Evolutionary conservation across 23 red algal species (phyloP).

Genomic region (Chondrus crispus): DNA sequence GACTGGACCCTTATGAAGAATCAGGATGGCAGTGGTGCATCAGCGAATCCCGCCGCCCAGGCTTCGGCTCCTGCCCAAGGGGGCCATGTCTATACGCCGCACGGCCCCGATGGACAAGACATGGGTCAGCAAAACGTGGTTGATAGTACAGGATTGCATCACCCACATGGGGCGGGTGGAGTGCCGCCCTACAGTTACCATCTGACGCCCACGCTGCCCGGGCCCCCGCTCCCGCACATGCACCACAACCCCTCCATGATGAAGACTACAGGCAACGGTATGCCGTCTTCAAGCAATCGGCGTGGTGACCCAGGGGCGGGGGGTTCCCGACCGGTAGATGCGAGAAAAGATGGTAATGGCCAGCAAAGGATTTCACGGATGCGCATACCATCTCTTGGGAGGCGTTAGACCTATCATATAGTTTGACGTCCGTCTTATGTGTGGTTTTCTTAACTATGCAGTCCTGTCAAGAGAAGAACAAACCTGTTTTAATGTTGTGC

Average conservation of each 20-base stretch:
- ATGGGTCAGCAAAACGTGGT: too few species aligned
- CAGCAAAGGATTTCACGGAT: constrained; percentile 39
- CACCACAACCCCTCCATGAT: background rate
- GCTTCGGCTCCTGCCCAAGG: background rate
- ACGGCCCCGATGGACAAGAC: too few species aligned
- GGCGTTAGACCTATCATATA: too few species aligned
- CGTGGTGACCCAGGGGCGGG: background rate
- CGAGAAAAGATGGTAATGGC: constrained; percentile 13
- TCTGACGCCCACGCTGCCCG: background rate
- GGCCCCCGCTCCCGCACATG: background rate
- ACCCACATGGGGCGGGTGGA: background rate
- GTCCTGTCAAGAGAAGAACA: too few species aligned
- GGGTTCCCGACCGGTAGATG: background rate
- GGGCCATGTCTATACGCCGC: background rate
- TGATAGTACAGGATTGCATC: too few species aligned
- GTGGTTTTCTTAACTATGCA: too few species aligned
- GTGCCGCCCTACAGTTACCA: background rate
- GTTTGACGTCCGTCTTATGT: too few species aligned
- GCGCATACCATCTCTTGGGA: constrained; percentile 54
- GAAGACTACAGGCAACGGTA: background rate
- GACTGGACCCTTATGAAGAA: constrained; percentile 95
- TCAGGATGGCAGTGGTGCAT: background rate
- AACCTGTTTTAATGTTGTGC: too few species aligned
- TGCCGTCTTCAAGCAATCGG: background rate
- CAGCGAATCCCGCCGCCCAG: background rate